Conservation (phyloP, 2,329 filamentous ascomycete species). For the Colletotrichum sp. region DNA sequence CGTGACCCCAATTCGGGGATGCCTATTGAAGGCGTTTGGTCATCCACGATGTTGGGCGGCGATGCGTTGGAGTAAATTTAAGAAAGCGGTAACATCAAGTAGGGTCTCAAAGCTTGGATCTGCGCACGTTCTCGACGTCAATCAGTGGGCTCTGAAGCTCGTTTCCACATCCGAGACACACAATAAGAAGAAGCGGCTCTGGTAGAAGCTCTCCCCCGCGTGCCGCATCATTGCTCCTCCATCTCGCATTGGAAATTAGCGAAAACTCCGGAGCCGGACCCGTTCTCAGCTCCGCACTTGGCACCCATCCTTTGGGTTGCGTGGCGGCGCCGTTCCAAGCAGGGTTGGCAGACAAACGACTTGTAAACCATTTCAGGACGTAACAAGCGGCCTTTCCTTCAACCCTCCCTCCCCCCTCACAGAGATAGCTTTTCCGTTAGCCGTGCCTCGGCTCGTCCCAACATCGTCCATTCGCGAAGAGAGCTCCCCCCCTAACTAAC, state of each 20-base stretch:
- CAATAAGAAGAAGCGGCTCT: neutral
- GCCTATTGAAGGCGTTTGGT: neutral
- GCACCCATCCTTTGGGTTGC: neutral
- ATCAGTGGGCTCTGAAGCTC: neutral
- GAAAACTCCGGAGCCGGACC: neutral
- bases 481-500: neutral
- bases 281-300: neutral
- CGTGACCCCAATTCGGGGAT: neutral
- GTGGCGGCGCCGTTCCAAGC: neutral
- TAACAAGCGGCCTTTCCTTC: neutral
- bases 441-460: constrained; percentile 1
- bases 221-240: neutral
- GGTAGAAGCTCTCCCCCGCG: neutral
- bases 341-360: neutral
- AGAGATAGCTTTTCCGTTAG: neutral
- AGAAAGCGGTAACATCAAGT: neutral
- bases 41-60: neutral
- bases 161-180: neutral
- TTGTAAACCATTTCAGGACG: constrained; percentile 9
- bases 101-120: neutral
- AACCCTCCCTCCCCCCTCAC: neutral
- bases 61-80: neutral
- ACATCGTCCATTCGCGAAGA: neutral
- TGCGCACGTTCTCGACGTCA: neutral
- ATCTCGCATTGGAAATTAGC: neutral